Percentiles rank a stretch among this genome's conserved stretches.
Evolutionary conservation across 2,329 filamentous ascomycete species (phyloP).

Genomic region (Talaromyces albobiverticillius): DNA sequence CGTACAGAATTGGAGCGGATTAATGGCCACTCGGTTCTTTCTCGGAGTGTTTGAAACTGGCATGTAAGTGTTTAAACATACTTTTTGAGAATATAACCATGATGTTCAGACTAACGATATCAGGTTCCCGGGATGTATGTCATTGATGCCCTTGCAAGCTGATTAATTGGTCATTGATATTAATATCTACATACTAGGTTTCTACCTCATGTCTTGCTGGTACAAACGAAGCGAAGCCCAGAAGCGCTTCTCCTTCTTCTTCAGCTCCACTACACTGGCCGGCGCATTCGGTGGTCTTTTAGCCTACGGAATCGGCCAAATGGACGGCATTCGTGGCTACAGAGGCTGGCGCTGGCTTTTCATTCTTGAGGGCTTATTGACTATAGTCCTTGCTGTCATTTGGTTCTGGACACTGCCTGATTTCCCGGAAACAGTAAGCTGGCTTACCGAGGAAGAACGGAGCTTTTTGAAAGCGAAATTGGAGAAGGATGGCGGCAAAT

Average conservation of each 20-base stretch:
- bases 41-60: slow-evolving; percentile 73
- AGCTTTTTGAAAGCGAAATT: slow-evolving; percentile 65
- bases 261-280: slow-evolving; percentile 65
- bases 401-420: slow-evolving; percentile 66
- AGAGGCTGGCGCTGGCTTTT: slow-evolving; percentile 51
- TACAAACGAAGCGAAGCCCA: slow-evolving; percentile 86
- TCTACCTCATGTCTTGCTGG: slow-evolving; percentile 73
- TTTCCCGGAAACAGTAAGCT: slow-evolving; percentile 72
- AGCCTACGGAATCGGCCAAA: slow-evolving; percentile 59
- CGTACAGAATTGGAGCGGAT: slow-evolving; percentile 70
- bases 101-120: neutral
- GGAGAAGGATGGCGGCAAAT: slow-evolving; percentile 65
- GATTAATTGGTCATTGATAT: neutral
- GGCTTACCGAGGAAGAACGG: slow-evolving; percentile 69
- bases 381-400: slow-evolving; percentile 58
- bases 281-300: slow-evolving; percentile 63
- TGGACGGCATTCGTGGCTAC: slow-evolving; percentile 58
- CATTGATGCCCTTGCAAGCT: neutral
- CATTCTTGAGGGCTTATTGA: slow-evolving; percentile 64
- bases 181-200: slow-evolving; percentile 28
- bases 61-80: slow-evolving; percentile 43
- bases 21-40: slow-evolving; percentile 81
- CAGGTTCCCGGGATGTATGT: slow-evolving; percentile 58
- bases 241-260: slow-evolving; percentile 91
- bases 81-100: neutral